Conservation (phyloP, 495 filamentous ascomycete genomes). For the Tuber indicum region DNA sequence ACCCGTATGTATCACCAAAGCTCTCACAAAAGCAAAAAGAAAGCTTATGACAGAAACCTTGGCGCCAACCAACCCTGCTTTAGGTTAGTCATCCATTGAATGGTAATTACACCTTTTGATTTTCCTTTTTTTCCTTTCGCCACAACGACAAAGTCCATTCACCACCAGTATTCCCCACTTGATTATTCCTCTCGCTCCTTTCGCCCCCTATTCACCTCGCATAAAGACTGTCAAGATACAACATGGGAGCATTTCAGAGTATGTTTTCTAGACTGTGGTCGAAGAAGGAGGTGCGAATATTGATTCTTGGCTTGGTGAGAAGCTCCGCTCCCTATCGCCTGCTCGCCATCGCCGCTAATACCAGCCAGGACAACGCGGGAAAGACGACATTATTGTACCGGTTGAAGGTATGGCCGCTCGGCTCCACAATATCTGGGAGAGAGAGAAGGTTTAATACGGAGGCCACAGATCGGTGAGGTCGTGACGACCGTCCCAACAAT, state of each 20-base stretch:
- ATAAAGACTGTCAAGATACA: constrained; percentile 5
- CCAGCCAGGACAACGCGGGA: constrained; percentile 83
- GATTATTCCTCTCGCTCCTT: neutral
- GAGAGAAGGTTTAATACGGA: constrained; percentile 9
- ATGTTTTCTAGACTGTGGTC: constrained; percentile 69
- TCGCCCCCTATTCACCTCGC: neutral
- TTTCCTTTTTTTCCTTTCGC: constrained; percentile 6
- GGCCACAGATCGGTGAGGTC: constrained; percentile 82
- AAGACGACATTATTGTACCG: constrained; percentile 96
- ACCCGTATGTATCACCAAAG: neutral
- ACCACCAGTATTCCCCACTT: constrained; percentile 4
- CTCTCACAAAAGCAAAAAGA: neutral
- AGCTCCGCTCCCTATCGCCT: constrained; percentile 8
- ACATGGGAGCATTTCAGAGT: constrained; percentile 79
- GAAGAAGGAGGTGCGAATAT: constrained; percentile 95
- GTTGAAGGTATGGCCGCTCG: constrained; percentile 62
- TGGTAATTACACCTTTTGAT: constrained; percentile 2
- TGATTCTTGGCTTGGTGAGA: constrained; percentile 88
- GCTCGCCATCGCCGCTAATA: constrained; percentile 22
- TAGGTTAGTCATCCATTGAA: neutral
- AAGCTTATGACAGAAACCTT: neutral
- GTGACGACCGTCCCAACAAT: constrained; percentile 99
- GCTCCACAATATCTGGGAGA: neutral
- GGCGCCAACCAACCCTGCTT: neutral
- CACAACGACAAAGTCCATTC: constrained; percentile 32